These are phyloP conservation scores for Hypoxylon lienhwacheense DNA, from an alignment of 495 filamentous ascomycete species.

Conservation along the genomic window DNA sequence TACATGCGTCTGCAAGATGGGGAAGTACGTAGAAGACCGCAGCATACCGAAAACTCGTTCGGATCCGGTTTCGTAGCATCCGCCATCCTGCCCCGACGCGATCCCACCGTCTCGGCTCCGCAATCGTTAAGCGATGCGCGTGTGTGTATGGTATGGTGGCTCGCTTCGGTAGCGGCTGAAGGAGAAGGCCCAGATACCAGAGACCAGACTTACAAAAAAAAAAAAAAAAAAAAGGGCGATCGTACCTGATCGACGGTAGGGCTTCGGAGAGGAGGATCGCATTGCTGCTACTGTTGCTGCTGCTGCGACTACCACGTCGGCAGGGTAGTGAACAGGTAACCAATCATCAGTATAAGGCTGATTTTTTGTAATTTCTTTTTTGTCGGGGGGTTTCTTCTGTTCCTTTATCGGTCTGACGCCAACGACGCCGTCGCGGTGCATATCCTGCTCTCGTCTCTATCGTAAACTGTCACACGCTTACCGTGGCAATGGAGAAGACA, in stretches of 20 bases:
- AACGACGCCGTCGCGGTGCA: neutral
- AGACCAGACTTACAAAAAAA: too few species aligned
- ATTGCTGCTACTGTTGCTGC: conserved; percentile 3
- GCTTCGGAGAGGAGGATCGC: conserved; percentile 13
- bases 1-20: conserved; percentile 18
- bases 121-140: too few species aligned
- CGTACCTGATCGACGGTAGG: conserved; percentile 18
- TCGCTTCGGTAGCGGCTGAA: conserved; percentile 1
- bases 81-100: conserved; percentile 4
- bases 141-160: too few species aligned
- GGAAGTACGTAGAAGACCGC: conserved; percentile 15
- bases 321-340: too few species aligned
- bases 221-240: too few species aligned
- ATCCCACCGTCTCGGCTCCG: conserved; percentile 1
- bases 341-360: too few species aligned
- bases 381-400: too few species aligned
- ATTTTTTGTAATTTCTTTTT: too few species aligned
- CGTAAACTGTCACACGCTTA: too few species aligned
- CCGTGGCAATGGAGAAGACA: too few species aligned
- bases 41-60: conserved; percentile 14
- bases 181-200: neutral
- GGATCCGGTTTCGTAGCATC: conserved; percentile 12
- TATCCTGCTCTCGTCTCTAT: too few species aligned
- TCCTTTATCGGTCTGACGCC: conserved; percentile 10
- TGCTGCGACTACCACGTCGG: too few species aligned